Evolutionary conservation across 2,329 filamentous ascomycete species (phyloP).

Genomic region (Phyllosticta citrichinensis): DNA sequence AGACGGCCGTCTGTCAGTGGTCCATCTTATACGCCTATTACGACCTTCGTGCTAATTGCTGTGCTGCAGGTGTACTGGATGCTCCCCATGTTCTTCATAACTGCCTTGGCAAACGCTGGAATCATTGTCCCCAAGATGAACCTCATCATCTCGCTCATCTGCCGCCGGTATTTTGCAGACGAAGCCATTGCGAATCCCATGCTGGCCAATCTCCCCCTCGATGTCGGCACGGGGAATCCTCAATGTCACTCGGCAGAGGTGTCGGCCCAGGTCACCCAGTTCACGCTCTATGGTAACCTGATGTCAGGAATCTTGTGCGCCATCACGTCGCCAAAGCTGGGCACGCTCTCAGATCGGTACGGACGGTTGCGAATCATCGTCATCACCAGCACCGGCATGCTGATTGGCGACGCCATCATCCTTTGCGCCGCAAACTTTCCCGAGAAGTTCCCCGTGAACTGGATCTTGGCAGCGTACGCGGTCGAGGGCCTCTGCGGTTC

Average conservation of each 20-base stretch:
- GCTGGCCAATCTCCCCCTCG: constrained; percentile 52
- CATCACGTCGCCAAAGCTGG: constrained; percentile 70
- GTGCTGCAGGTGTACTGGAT: constrained; percentile 62
- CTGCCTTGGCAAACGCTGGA: constrained; percentile 78
- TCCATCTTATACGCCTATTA: neutral
- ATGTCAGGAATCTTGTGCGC: constrained; percentile 69
- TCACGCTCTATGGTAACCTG: constrained; percentile 66
- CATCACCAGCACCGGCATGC: constrained; percentile 62
- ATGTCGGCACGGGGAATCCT: constrained; percentile 59
- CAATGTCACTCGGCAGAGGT: constrained; percentile 75
- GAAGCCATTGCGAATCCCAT: constrained; percentile 21
- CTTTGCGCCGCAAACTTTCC: constrained; percentile 70
- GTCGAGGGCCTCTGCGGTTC: constrained; percentile 81
- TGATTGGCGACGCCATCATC: constrained; percentile 64
- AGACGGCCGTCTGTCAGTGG: constrained; percentile 47
- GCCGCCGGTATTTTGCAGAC: constrained; percentile 70
- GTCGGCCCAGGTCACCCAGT: constrained; percentile 64
- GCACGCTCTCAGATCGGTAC: constrained; percentile 75
- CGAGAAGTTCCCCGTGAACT: constrained; percentile 61
- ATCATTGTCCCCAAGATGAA: constrained; percentile 80
- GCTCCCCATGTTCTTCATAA: constrained; percentile 67
- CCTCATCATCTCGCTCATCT: constrained; percentile 74
- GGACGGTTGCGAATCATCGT: constrained; percentile 69
- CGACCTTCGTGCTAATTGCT: neutral
- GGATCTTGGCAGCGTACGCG: constrained; percentile 65